Conservation (phyloP, 179 eudicot genomes). For the Pouteria campechiana region DNA sequence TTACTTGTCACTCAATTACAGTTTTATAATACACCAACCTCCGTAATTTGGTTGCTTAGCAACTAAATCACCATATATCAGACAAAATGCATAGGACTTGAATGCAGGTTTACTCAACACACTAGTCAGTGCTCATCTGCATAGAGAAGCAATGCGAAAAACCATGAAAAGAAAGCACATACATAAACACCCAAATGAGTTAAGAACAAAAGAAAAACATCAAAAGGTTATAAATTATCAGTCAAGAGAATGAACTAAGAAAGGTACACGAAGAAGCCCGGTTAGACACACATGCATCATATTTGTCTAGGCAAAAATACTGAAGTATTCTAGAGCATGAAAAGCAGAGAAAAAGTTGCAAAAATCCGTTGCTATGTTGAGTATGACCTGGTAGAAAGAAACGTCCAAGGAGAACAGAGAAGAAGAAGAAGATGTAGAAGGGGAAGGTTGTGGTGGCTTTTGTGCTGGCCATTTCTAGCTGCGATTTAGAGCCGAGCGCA, state of each 20-base stretch:
- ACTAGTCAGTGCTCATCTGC: too few species aligned
- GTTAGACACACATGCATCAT: background rate
- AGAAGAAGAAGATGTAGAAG: constrained; percentile 13
- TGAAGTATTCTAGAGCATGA: background rate
- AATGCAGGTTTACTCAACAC: too few species aligned
- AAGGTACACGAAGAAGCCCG: background rate
- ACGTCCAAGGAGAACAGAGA: too few species aligned
- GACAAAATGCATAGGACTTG: too few species aligned
- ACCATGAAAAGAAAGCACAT: too few species aligned
- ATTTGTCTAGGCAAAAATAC: background rate
- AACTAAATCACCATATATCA: too few species aligned
- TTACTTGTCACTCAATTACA: too few species aligned
- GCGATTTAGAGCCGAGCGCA: constrained; percentile 6
- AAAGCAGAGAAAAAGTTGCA: background rate
- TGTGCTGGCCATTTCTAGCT: constrained; percentile 12
- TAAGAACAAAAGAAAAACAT: background rate
- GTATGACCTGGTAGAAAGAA: constrained; percentile 19
- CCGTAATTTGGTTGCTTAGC: too few species aligned
- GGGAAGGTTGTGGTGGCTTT: constrained; percentile 15
- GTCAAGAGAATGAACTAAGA: too few species aligned
- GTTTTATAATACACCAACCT: too few species aligned
- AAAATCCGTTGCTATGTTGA: background rate
- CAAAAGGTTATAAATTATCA: too few species aligned
- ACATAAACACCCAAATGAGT: background rate
- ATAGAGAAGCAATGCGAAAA: too few species aligned